A percentile compares a stretch with the other conserved stretches of the same genome.
Conservation (phyloP, 169 alveolate species). For the Plasmodium sp. region DNA sequence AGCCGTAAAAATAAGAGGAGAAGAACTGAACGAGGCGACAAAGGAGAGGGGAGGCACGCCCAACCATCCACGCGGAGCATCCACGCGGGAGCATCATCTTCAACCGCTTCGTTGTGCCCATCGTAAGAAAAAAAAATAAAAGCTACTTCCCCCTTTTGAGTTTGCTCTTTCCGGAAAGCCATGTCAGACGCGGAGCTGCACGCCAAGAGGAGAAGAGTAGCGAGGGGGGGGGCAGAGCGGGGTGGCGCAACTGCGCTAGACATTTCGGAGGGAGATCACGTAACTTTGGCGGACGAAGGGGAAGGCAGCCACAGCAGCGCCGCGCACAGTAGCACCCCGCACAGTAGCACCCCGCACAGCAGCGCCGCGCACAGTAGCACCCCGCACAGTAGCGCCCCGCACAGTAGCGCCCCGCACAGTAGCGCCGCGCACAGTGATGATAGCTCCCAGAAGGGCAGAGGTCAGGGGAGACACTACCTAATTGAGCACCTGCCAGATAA, state of each 20-base stretch:
- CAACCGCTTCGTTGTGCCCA: background rate
- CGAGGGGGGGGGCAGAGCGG: background rate
- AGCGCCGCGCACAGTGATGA: background rate
- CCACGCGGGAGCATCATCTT: background rate
- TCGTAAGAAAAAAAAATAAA: background rate
- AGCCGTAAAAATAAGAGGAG: background rate
- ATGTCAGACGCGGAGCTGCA: background rate
- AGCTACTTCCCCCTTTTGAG: no score
- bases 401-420: background rate
- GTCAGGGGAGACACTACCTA: background rate
- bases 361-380: background rate
- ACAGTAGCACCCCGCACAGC: no score
- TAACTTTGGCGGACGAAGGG: background rate
- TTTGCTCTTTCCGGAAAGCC: background rate
- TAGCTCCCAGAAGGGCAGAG: background rate
- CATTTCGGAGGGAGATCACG: background rate
- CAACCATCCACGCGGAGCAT: background rate
- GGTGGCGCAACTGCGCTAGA: background rate
- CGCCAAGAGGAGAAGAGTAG: background rate
- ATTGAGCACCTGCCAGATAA: constrained; percentile 8
- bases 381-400: background rate
- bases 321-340: background rate
- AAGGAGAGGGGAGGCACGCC: background rate
- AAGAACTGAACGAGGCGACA: background rate
- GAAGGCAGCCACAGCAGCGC: background rate